Evolutionary conservation across 345 rosid genomes (phyloP), one percentile per base, ranked within the genome.

Genomic region (Populus nigra): DNA sequence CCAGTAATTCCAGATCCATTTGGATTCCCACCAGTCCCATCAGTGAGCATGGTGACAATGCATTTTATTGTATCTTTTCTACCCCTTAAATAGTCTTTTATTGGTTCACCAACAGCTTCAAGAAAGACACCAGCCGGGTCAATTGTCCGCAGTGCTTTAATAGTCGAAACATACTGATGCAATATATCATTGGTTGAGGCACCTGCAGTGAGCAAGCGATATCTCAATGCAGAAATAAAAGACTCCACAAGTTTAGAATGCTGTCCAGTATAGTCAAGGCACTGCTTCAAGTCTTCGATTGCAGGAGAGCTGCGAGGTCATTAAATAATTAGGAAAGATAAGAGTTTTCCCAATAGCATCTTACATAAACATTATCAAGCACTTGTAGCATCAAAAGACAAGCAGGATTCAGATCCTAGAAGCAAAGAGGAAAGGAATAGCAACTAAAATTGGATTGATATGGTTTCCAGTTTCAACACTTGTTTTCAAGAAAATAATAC

Each of bases 141-240:
- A 80, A 96, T 90, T 47, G 97, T 93, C 75, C 98, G 87, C 75
- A 96, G 89, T 77, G 98, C 99, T 86, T 91, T 96, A 73, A 96
- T 93, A 43, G 99, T 96, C 55, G 97, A 96, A 75, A 96, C 96
- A 75, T 96, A 96, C 76, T 96, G 99, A 84, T 92, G 99, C 84
- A 96, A 79, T 88, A 96, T 96, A 85, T 96, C 99, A 93, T 93
- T 96, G 72, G 99, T 93, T 76, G 99, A 96, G 83, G 97, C 99
- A 62, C 99, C 98, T 17, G 99, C 99, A 79, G 99, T 93, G 43
- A 96, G 99, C 82, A 96, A 82, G 65, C 98, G 94, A 73, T 88
- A 91, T 83, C 87, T 92, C 55, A 96, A 85, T 43, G 98, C 92
- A 68, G 98, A 91, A 76, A 92, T 92, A 78, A 96, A 93, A 74